A percentile compares a stretch with the other conserved stretches of the same genome.
Conservation (phyloP, 345 rosid genomes). For the Syzygium oleosum region DNA sequence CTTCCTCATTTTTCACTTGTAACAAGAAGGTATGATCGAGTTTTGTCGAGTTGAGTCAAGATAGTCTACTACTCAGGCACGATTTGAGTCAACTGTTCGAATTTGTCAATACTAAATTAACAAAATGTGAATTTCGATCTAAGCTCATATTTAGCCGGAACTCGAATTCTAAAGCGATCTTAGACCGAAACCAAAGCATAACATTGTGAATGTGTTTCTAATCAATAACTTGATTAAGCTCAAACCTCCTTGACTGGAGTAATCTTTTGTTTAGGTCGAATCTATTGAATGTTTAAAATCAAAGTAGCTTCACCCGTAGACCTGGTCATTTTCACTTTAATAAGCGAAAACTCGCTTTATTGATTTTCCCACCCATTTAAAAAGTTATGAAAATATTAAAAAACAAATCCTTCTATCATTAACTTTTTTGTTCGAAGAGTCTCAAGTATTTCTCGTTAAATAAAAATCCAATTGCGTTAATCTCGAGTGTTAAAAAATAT, state of each 20-base stretch:
- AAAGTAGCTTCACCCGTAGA: neutral
- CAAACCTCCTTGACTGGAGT: neutral
- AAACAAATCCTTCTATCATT: neutral
- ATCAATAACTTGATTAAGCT: neutral
- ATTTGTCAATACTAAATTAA: neutral
- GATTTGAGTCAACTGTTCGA: fast-evolving
- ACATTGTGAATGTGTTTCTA: neutral
- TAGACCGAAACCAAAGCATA: neutral
- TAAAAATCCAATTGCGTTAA: neutral
- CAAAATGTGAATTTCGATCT: neutral
- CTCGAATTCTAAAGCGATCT: neutral
- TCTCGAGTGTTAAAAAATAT: neutral
- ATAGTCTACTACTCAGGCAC: neutral
- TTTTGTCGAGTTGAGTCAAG: neutral
- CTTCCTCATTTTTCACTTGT: neutral
- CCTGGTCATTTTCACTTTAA: neutral
- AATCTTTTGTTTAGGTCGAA: neutral
- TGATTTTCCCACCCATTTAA: neutral
- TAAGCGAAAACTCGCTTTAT: neutral
- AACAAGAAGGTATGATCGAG: neutral
- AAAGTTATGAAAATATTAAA: neutral
- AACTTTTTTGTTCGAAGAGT: neutral
- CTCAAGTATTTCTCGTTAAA: neutral
- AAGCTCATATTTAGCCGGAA: neutral
- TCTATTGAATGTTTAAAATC: neutral